Evolutionary conservation across 2,329 filamentous ascomycete genomes (phyloP).

Genomic region (Triangularia setosa): DNA sequence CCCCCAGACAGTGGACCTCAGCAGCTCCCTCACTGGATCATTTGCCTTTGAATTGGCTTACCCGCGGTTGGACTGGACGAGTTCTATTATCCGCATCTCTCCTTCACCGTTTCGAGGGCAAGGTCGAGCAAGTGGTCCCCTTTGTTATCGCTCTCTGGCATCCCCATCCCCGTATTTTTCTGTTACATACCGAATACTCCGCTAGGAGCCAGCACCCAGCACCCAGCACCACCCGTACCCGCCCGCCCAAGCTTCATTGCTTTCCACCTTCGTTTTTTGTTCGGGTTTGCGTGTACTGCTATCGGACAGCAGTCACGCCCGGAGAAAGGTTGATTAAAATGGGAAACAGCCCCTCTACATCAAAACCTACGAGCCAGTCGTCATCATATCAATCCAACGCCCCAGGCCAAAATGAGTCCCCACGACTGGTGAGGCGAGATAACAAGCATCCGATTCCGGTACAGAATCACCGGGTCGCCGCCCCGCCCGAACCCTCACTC

Average conservation of each 20-base stretch:
- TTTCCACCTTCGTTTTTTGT: background rate
- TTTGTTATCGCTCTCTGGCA: background rate
- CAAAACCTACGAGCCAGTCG: constrained; percentile 27
- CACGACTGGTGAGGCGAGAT: constrained; percentile 36
- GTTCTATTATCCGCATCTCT: background rate
- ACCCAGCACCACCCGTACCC: background rate
- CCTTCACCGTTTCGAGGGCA: background rate
- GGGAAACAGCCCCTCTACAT: constrained; percentile 36
- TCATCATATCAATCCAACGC: constrained; percentile 18
- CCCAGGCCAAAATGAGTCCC: constrained; percentile 23
- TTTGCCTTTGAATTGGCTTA: background rate
- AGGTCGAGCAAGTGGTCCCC: background rate
- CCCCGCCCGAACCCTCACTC: constrained; percentile 59
- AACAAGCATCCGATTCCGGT: constrained; percentile 53
- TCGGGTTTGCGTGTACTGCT: background rate
- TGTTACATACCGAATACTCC: background rate
- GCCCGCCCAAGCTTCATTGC: background rate
- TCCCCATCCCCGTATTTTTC: background rate
- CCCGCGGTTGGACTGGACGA: background rate
- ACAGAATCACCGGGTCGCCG: constrained; percentile 53
- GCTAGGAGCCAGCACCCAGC: background rate
- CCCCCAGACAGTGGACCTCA: background rate
- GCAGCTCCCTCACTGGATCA: background rate
- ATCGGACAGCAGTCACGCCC: constrained; percentile 10
- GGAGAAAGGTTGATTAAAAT: constrained; percentile 25